Evolutionary conservation across 495 filamentous ascomycete genomes (phyloP), one percentile per base, ranked within the genome.

Genomic region (Terfezia boudieri): DNA sequence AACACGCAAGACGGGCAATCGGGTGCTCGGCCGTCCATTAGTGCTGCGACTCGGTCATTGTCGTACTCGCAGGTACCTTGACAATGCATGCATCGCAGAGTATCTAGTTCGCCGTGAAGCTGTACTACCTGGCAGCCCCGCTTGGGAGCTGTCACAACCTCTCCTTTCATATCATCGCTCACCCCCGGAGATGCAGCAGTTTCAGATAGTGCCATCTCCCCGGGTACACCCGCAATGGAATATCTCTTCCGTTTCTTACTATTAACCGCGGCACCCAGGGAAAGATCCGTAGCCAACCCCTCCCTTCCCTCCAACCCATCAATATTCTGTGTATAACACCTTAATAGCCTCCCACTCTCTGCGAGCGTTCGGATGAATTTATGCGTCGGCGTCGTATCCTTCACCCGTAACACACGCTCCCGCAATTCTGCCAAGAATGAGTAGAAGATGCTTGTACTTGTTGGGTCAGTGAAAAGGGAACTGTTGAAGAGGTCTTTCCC

Each of bases 241-340:
- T 66, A 66, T 17, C 67, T 62, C 38, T 64, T 58, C 22, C 73
- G 67, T 58, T 70, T 78, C 8, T 20, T 46, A 32, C 26, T 32
- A 46, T 46, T 46, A 14, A 20, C 17, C 14, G 80, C 80, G 3
- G 73, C 69, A 1, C 80, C 79, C 7, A 68, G 64, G 7, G 67
- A 63, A 20, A 83, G 64, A 52, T 72, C 66, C 17, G 61, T 66
- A 10, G 56, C 59, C 43, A 83, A 70, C 8, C 79, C 79, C 17
- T 79, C 75, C 20, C 78, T 73, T 52, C 77, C 75, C 56, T 84
- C 80, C 6, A 84, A 69, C 55, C 74, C 74, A 56, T 84, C 80
- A 35, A 84, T 84, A 52, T 84, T 84, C 58, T 84, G 80, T 0
- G 79, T 83, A 58, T 83, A 83, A 53, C 78, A 80, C 36, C 79